Conservation (phyloP, 1,139 yeast genomes). For the Magnusiomyces suaveolens region DNA sequence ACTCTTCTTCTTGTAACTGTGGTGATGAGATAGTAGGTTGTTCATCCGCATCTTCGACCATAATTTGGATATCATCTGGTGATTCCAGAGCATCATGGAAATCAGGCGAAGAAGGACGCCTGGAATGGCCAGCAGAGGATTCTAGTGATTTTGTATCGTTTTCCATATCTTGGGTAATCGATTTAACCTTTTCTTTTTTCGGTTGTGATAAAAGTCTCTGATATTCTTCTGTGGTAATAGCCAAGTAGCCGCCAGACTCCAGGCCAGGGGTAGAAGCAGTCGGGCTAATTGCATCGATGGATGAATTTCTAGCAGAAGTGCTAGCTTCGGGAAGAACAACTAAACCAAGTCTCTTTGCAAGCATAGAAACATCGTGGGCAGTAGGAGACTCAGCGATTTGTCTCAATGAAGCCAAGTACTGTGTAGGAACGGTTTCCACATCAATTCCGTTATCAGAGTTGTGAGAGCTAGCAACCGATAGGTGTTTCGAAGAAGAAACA, state of each 20-base stretch:
- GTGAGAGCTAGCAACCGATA: not conserved
- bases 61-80: conserved; percentile 1
- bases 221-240: conserved; percentile 36
- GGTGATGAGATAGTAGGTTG: not conserved
- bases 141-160: not conserved
- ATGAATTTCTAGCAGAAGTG: not conserved
- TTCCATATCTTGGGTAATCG: conserved; percentile 15
- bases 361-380: conserved; percentile 24
- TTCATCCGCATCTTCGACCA: not conserved
- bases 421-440: conserved; percentile 30
- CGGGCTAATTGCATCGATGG: conserved; percentile 1
- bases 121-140: not conserved
- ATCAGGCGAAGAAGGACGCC: conserved; percentile 7
- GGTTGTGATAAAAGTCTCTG: conserved; percentile 18
- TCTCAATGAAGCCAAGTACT: conserved; percentile 28
- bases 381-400: conserved; percentile 31
- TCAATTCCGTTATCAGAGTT: conserved; percentile 18
- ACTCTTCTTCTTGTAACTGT: not conserved
- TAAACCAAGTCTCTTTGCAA: conserved; percentile 27
- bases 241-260: conserved; percentile 31
- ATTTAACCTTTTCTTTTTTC: conserved; percentile 10
- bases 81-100: conserved; percentile 7
- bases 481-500: not conserved
- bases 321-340: conserved; percentile 11
- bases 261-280: conserved; percentile 1